Base-by-base conservation (phyloP, 495 filamentous ascomycete species). In the Penicillium chermesinum region DNA sequence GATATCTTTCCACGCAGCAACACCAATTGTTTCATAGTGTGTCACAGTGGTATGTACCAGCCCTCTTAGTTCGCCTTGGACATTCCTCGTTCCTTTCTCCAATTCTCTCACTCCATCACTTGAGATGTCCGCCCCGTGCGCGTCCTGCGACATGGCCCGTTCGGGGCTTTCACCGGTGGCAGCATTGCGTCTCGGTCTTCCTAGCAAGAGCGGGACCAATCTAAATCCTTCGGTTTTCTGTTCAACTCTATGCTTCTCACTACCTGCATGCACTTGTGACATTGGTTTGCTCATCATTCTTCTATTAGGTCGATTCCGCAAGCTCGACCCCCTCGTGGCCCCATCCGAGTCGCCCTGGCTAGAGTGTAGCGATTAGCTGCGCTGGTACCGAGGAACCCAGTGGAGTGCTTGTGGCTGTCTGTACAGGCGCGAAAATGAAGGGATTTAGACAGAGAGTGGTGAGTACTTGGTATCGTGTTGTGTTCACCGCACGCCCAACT, bases 371-470 rank as follows among this genome's bases (percentile, higher is more conserved):
- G 40, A 41, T 49, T 52, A 32, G 64, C 66, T 73, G 69, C 66
- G 63, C 67, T 65, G 54, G 66, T 57, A 69, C 57, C 54, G 54
- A 65, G 44, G 55, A 47, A 27, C 27, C 22, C 44, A 57, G 52
- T 49, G 57, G 59, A 68, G 62, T 72, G 66, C 62, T 71, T 72
- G 69, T 62, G 66, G 64, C 49, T 58, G 46, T 65, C 57, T 44
- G 61, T 50, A 53, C 53, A 49, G 48, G 44, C 36, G 54, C 55
- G 49, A 89, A 80, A 73, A 97, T 98, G 93, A 96, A 96, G 76
- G 84, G 88, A 64, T 95, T 98, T 71, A 86, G 93, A 74, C 89
- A 95, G 76, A 86, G 87, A 86, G 94, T 97, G 75, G 91, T 95
- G 78, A 78, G 91, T 86, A 53, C 49, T 39, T 54, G 55, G 40